phyloP scores from a whole-genome alignment of 805 yeast species.

The Crinitomyces ghanaensis region DNA sequence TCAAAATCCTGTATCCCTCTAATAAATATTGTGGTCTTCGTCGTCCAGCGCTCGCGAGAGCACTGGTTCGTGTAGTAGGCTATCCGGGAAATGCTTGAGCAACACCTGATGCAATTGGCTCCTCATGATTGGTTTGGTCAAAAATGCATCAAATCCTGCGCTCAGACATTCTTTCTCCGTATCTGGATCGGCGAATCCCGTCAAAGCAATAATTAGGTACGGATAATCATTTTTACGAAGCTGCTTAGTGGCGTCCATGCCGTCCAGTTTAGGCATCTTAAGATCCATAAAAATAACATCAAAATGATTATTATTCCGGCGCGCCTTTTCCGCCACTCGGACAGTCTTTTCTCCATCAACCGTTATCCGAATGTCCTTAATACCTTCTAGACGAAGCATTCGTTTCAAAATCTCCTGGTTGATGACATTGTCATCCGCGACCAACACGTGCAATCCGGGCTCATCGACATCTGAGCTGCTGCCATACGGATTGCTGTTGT shows the following conservation, averaged over 20 bases:
- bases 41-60: conserved; percentile 2
- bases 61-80: conserved; percentile 10
- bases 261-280: conserved; percentile 93
- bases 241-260: conserved; percentile 67
- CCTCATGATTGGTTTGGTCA: conserved; percentile 77
- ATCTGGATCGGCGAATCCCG: conserved; percentile 90
- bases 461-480: too few species aligned
- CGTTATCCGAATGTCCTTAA: conserved; percentile 58
- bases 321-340: conserved; percentile 44
- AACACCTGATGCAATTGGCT: conserved; percentile 41
- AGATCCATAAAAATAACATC: conserved; percentile 92
- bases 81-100: conserved; percentile 30
- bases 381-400: conserved; percentile 74
- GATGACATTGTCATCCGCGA: conserved; percentile 86
- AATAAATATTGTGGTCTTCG: neutral
- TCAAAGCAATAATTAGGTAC: conserved; percentile 81
- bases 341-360: conserved; percentile 85
- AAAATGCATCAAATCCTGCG: conserved; percentile 84
- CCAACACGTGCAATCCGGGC: conserved; percentile 55
- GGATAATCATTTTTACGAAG: conserved; percentile 54
- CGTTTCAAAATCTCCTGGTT: conserved; percentile 82
- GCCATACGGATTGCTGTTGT: too few species aligned
- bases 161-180: conserved; percentile 76
- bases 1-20: neutral
- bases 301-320: conserved; percentile 26